These are phyloP conservation scores for Forsythia suspensa DNA, from an alignment of 257 asterid species.

Conservation along the genomic window DNA sequence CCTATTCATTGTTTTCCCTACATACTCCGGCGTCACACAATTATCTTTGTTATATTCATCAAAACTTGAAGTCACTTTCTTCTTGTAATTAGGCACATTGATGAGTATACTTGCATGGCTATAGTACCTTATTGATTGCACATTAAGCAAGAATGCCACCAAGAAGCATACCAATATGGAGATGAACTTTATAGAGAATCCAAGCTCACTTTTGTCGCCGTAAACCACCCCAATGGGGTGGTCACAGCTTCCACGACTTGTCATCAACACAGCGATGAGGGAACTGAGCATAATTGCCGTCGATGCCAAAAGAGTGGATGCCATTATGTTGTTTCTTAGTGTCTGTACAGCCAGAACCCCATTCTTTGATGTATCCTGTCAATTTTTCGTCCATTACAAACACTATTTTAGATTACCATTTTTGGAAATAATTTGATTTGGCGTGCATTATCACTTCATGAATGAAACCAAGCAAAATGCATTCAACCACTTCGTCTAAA, in stretches of 20 bases:
- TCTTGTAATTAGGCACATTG: slow-evolving; percentile 60
- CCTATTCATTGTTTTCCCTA: slow-evolving; percentile 54
- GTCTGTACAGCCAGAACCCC: slow-evolving; percentile 89
- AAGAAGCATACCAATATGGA: slow-evolving; percentile 71
- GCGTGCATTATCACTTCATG: background rate
- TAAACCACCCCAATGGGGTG: slow-evolving; percentile 25
- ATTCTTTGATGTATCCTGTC: slow-evolving; percentile 60
- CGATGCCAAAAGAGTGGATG: slow-evolving; percentile 83
- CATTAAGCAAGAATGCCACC: slow-evolving; percentile 70
- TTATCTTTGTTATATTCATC: background rate
- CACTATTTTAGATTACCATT: background rate
- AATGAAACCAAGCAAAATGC: background rate
- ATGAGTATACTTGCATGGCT: slow-evolving; percentile 93
- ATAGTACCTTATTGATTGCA: slow-evolving; percentile 83
- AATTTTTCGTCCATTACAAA: background rate
- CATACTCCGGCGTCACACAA: slow-evolving; percentile 57
- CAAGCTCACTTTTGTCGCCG: slow-evolving; percentile 43
- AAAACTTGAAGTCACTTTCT: background rate
- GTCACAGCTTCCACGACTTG: slow-evolving; percentile 28
- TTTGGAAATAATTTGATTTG: background rate
- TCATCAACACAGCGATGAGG: slow-evolving; percentile 74
- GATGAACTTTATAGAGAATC: slow-evolving; percentile 63
- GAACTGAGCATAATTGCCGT: slow-evolving; percentile 85
- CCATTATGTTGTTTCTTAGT: slow-evolving; percentile 89
- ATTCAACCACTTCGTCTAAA: no score